Evolutionary conservation across 495 filamentous ascomycete species (phyloP).

Genomic region (Haplographium delicatum): DNA sequence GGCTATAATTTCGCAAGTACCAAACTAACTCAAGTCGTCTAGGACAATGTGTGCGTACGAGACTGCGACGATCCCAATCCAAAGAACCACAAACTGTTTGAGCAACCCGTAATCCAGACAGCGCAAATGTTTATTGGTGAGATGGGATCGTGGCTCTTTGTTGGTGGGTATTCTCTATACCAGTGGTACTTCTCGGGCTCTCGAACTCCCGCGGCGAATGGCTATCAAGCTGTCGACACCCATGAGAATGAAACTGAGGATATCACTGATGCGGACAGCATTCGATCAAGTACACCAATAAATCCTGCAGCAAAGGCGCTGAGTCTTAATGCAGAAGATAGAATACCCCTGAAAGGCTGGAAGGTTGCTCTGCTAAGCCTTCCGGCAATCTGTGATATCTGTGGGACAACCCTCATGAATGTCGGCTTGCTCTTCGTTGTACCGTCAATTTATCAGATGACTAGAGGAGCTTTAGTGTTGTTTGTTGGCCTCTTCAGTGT

Average conservation of each 20-base stretch:
- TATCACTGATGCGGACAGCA: slow-evolving; percentile 41
- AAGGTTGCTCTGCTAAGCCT: slow-evolving; percentile 73
- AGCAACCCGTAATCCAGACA: slow-evolving; percentile 95
- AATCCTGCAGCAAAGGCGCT: slow-evolving; percentile 46
- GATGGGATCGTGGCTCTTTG: slow-evolving; percentile 85
- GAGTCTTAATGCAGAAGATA: slow-evolving; percentile 38
- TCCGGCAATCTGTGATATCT: slow-evolving; percentile 89
- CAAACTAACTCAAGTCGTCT: too few species aligned
- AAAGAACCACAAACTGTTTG: slow-evolving; percentile 64
- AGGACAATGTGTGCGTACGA: slow-evolving; percentile 95
- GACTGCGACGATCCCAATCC: slow-evolving; percentile 76
- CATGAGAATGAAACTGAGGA: slow-evolving; percentile 30
- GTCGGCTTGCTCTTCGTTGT: slow-evolving; percentile 89
- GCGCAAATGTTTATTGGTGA: slow-evolving; percentile 93
- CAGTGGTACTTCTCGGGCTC: slow-evolving; percentile 44
- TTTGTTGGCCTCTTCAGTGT: slow-evolving; percentile 97
- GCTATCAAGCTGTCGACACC: slow-evolving; percentile 57
- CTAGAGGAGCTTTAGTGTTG: slow-evolving; percentile 84
- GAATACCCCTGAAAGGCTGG: slow-evolving; percentile 60
- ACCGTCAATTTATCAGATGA: slow-evolving; percentile 98
- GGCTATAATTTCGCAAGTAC: too few species aligned
- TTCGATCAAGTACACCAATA: slow-evolving; percentile 36
- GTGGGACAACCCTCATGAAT: slow-evolving; percentile 95
- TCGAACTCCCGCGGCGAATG: slow-evolving; percentile 39
- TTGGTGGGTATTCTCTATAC: slow-evolving; percentile 61